Evolutionary conservation across 2,329 filamentous ascomycete genomes (phyloP).

Genomic region (Colletotrichum aenigma): DNA sequence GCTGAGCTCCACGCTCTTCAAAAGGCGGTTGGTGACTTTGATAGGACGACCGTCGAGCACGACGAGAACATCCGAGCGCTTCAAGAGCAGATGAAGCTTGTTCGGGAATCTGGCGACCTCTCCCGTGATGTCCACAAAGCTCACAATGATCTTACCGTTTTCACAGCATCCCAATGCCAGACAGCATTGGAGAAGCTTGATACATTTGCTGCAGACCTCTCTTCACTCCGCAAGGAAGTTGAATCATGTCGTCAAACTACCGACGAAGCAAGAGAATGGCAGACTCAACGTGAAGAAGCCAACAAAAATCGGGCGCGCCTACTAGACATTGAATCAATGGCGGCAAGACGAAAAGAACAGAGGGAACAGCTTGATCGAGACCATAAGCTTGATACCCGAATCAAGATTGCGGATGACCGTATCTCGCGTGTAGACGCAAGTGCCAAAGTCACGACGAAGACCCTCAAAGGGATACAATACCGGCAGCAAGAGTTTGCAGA

Average conservation of each 20-base stretch:
- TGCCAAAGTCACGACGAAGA: neutral
- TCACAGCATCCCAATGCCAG: neutral
- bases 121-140: constrained; percentile 5
- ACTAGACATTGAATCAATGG: neutral
- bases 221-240: neutral
- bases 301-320: neutral
- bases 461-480: neutral
- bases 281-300: neutral
- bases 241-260: neutral
- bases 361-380: neutral
- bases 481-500: neutral
- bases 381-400: neutral
- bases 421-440: neutral
- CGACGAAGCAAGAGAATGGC: neutral
- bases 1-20: neutral
- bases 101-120: neutral
- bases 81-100: neutral
- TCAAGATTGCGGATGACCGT: neutral
- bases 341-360: neutral
- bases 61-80: neutral
- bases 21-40: neutral
- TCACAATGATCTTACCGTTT: neutral
- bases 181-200: neutral
- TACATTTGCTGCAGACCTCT: neutral
- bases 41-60: neutral